Evolutionary conservation across 768 basidiomycete species (phyloP).

Genomic region (Filobasidium floriforme): DNA sequence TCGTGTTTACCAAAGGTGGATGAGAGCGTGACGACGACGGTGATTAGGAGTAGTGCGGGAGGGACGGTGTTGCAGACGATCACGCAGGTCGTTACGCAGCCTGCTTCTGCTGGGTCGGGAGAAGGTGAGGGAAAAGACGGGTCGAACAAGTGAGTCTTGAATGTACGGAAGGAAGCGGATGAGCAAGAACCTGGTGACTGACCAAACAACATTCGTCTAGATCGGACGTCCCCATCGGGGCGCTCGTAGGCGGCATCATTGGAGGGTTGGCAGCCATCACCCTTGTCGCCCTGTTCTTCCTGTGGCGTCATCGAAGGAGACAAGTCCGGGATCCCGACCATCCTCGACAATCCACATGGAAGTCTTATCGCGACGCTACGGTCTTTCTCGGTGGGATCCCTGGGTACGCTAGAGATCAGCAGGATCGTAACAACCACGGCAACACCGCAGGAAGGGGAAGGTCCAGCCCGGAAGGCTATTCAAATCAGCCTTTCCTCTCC

Average conservation of each 20-base stretch:
- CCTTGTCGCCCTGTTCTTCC: neutral
- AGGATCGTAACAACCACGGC: neutral
- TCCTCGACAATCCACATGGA: slow-evolving; percentile 1
- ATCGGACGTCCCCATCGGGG: neutral
- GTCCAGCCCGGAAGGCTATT: neutral
- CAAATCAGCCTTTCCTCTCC: neutral
- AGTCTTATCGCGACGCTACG: neutral
- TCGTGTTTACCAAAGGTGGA: neutral
- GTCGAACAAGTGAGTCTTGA: neutral
- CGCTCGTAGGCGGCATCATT: slow-evolving; percentile 4
- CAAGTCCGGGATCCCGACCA: neutral
- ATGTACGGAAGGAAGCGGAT: no score
- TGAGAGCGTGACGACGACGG: neutral
- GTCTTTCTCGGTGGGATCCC: neutral
- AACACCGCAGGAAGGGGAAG: neutral
- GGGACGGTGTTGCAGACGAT: neutral
- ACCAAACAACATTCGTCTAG: neutral
- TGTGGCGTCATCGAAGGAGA: slow-evolving; percentile 2
- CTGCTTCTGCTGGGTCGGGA: neutral
- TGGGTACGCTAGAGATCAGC: neutral
- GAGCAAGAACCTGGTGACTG: neutral
- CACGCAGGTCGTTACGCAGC: neutral
- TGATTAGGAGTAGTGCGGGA: neutral
- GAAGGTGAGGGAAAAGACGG: neutral
- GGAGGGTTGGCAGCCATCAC: neutral